Evolutionary conservation across 306 rosid species (phyloP), one percentile per base, ranked within the genome.

Genomic region (Luffa acutangula): DNA sequence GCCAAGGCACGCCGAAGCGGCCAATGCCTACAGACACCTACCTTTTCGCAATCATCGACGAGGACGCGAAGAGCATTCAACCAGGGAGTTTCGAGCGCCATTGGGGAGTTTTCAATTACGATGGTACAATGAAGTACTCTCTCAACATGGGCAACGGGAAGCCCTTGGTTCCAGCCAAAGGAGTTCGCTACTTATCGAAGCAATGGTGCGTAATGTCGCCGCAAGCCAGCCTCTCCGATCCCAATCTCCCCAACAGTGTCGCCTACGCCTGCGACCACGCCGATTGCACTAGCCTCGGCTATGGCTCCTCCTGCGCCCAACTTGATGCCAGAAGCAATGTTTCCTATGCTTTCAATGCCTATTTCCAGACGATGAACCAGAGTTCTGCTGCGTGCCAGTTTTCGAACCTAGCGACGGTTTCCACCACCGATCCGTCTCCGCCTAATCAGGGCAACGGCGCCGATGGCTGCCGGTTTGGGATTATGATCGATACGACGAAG

Each of bases 81-180:
- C 98, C 99, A 2, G 98, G 99, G 12, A 93, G 89, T 36, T 96
- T 96, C 63, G 98, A 96, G 84, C 88, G 99, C 48, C 98, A 93
- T 10, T 96, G 98, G 99, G 98, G 98, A 17, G 7, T 96, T 9
- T 91, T 96, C 83, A 88, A 90, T 63, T 93, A 75, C 49, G 99
- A 96, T 75, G 99, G 98, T 33, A 75, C 89, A 13, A 46, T 88
- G 9, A 96, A 93, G 60, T 93, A 90, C 89, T 75, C 88, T 6
- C 77, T 96, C 80, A 75, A 89, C 39, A 21, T 87, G 66, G 96
- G 93, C 4, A 78, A 82, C 0, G 88, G 96, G 6, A 86, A 81
- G 82, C 48, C 80, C 15, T 77, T 93, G 3, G 87, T 90, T 11
- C 80, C 90, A 43, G 98, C 98, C 6, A 93, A 83, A 83, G 98